phyloP scores from a whole-genome alignment of 2,329 filamentous ascomycete species.

The Aspergillus niger region DNA sequence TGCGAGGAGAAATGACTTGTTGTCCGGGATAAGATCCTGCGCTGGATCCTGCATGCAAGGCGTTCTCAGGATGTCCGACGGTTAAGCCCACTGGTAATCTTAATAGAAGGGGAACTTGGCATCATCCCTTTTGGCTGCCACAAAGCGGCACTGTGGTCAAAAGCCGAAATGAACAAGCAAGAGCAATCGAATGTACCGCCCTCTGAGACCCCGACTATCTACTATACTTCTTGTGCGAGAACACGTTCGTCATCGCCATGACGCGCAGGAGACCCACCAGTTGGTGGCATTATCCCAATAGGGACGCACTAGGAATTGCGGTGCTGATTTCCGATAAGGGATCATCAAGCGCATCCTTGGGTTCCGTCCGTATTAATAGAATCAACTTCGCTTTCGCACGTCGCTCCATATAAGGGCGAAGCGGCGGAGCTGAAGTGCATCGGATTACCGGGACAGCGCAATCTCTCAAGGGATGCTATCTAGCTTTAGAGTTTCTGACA shows the following conservation, averaged over 20 bases:
- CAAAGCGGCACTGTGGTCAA: background rate
- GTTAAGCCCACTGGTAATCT: background rate
- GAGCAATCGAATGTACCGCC: background rate
- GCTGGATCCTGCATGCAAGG: background rate
- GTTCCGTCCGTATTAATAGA: background rate
- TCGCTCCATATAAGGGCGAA: background rate
- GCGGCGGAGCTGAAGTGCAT: background rate
- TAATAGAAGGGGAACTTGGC: background rate
- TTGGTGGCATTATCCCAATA: constrained; percentile 2
- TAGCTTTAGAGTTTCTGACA: background rate
- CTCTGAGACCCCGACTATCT: background rate
- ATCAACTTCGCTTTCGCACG: background rate
- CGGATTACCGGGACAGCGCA: background rate
- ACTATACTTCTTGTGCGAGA: background rate
- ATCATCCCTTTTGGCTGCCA: background rate
- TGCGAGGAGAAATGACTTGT: background rate
- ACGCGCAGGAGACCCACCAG: constrained; percentile 6
- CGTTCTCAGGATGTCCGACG: background rate
- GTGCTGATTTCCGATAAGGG: background rate
- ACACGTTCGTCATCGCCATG: constrained; percentile 8
- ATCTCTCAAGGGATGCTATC: background rate
- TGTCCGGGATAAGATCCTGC: background rate
- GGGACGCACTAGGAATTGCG: background rate
- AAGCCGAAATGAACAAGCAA: background rate
- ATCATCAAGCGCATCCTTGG: background rate